phyloP scores from a whole-genome alignment of 2,329 filamentous ascomycete species.

The Elsinoe necatrix region DNA sequence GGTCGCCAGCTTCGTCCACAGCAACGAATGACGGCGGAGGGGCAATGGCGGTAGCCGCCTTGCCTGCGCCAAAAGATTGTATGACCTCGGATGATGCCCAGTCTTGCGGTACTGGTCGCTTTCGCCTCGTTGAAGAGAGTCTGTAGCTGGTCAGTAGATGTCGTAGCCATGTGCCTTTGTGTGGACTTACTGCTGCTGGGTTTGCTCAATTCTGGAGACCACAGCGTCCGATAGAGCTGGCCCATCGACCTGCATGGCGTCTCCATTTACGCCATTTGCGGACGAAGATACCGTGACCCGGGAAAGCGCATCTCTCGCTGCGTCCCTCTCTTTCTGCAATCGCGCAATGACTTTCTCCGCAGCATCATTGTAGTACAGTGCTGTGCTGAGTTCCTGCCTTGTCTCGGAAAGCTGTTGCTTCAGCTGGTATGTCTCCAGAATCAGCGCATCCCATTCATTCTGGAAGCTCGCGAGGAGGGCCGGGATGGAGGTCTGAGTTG shows the following conservation, averaged over 20 bases:
- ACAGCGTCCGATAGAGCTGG: conserved; percentile 66
- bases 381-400: conserved; percentile 84
- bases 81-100: conserved; percentile 76
- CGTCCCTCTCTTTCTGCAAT: conserved; percentile 82
- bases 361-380: conserved; percentile 94
- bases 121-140: conserved; percentile 80
- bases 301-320: conserved; percentile 80
- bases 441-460: conserved; percentile 94
- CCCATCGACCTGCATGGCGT: conserved; percentile 88
- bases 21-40: conserved; percentile 51
- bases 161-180: background rate
- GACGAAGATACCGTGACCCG: conserved; percentile 62
- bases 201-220: conserved; percentile 64
- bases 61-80: conserved; percentile 47
- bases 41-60: conserved; percentile 50
- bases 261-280: conserved; percentile 49
- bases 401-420: conserved; percentile 84
- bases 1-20: conserved; percentile 51
- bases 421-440: conserved; percentile 83
- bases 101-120: conserved; percentile 72
- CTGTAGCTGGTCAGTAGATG: conserved; percentile 39
- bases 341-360: conserved; percentile 92
- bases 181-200: conserved; percentile 66
- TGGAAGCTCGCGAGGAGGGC: conserved; percentile 91
- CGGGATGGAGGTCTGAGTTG: conserved; percentile 90